Evolutionary conservation across 78 protist genomes (phyloP).

Genomic region (Dictyostelium intermedium): DNA sequence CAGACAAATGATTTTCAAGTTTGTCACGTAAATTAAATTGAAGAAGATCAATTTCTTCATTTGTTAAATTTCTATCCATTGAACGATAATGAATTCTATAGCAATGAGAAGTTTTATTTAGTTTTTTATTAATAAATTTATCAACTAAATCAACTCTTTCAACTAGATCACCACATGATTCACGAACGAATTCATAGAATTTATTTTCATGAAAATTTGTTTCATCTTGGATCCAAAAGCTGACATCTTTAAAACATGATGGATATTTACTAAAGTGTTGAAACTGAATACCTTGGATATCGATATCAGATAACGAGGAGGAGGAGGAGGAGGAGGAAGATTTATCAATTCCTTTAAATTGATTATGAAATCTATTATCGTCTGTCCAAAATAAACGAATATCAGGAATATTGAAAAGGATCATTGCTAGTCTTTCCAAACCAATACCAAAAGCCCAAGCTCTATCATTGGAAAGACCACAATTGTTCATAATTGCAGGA

Average conservation of each 20-base stretch:
- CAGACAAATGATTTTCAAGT: slow-evolving; percentile 18
- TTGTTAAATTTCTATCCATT: slow-evolving; percentile 86
- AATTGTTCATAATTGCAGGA: slow-evolving; percentile 62
- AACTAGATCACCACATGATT: slow-evolving; percentile 88
- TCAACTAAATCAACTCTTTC: slow-evolving; percentile 88
- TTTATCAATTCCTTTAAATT: slow-evolving; percentile 72
- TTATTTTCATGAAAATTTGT: slow-evolving; percentile 79
- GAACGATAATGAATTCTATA: slow-evolving; percentile 92
- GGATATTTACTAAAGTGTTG: slow-evolving; percentile 86
- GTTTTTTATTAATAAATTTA: slow-evolving; percentile 87
- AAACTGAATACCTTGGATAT: slow-evolving; percentile 16
- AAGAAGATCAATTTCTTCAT: slow-evolving; percentile 64
- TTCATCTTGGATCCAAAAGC: slow-evolving; percentile 87
- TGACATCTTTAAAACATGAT: slow-evolving; percentile 82
- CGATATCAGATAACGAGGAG: background rate
- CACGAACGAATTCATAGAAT: slow-evolving; percentile 88
- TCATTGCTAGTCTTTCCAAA: slow-evolving; percentile 97
- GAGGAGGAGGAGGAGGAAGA: background rate
- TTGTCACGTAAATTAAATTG: slow-evolving; percentile 4
- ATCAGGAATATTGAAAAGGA: slow-evolving; percentile 92
- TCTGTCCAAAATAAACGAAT: slow-evolving; percentile 96
- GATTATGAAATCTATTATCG: slow-evolving; percentile 89
- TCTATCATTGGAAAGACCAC: slow-evolving; percentile 23
- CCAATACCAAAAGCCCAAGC: slow-evolving; percentile 97
- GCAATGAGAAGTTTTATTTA: slow-evolving; percentile 75